A percentile compares a stretch with the other conserved stretches of the same genome.
These are phyloP conservation scores for Trichophyton simii DNA, from an alignment of 2,329 filamentous ascomycete species.

Conservation along the genomic window DNA sequence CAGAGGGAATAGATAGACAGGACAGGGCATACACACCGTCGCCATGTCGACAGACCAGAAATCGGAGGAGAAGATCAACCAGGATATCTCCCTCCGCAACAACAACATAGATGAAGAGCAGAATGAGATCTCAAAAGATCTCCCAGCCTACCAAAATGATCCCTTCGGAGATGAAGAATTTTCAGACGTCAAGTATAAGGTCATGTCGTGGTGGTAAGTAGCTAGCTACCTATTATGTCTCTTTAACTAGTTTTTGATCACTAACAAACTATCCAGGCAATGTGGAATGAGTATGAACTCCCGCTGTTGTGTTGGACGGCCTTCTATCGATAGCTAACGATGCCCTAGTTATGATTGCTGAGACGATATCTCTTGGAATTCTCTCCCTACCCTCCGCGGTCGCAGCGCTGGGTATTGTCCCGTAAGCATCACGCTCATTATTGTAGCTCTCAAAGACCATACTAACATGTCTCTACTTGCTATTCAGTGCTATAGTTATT, in stretches of 20 bases:
- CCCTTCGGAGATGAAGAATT: constrained; percentile 31
- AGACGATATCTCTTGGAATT: constrained; percentile 46
- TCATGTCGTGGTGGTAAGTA: constrained; percentile 38
- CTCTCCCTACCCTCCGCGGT: constrained; percentile 44
- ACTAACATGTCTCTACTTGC: neutral
- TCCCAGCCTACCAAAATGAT: constrained; percentile 20
- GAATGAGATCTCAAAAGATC: neutral
- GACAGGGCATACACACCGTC: neutral
- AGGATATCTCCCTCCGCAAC: neutral
- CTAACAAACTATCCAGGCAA: constrained; percentile 23
- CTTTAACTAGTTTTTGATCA: neutral
- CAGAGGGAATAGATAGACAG: neutral
- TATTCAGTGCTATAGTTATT: constrained; percentile 37
- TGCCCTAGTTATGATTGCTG: constrained; percentile 44
- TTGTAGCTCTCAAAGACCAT: neutral
- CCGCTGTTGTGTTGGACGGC: neutral
- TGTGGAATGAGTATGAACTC: constrained; percentile 27
- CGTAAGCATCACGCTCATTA: constrained; percentile 23
- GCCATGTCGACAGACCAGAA: constrained; percentile 1
- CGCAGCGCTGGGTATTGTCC: constrained; percentile 41
- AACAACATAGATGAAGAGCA: constrained; percentile 17
- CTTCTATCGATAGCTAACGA: neutral
- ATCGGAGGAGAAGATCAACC: neutral
- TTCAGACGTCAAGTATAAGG: constrained; percentile 39
- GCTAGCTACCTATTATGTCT: neutral